Percentiles rank a stretch among this genome's conserved stretches.
phyloP scores from a whole-genome alignment of 31 red algal genomes.

The Odonthalia washingtoniensis region DNA sequence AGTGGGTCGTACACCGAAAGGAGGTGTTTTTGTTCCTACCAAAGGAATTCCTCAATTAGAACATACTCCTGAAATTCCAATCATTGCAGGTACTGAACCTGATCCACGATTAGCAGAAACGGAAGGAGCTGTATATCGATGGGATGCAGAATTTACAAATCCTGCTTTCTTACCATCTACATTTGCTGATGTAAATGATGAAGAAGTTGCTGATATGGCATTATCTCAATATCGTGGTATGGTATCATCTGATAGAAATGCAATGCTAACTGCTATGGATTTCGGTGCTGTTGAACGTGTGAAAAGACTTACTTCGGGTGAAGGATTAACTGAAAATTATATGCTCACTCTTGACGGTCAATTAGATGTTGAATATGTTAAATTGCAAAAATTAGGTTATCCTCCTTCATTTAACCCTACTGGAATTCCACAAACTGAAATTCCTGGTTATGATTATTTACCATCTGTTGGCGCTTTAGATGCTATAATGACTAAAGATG shows the following conservation, averaged over 20 bases:
- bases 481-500: slow-evolving; percentile 34
- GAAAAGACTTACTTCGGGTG: slow-evolving; percentile 44
- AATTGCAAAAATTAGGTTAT: slow-evolving; percentile 59
- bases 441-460: slow-evolving; percentile 66
- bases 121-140: slow-evolving; percentile 66
- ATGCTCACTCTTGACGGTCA: slow-evolving; percentile 66
- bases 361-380: slow-evolving; percentile 57
- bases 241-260: slow-evolving; percentile 13
- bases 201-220: slow-evolving; percentile 63
- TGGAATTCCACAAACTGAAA: slow-evolving; percentile 77
- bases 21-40: slow-evolving; percentile 57
- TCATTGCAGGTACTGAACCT: slow-evolving; percentile 21
- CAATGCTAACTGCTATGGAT: slow-evolving; percentile 52
- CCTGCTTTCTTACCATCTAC: slow-evolving; percentile 57
- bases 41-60: slow-evolving; percentile 73
- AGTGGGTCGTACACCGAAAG: slow-evolving; percentile 78
- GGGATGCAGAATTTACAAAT: slow-evolving; percentile 73
- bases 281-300: slow-evolving; percentile 54
- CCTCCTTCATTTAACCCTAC: slow-evolving; percentile 51
- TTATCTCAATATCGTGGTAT: slow-evolving; percentile 63
- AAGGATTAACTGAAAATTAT: slow-evolving; percentile 65
- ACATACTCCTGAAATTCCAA: slow-evolving; percentile 40
- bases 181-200: slow-evolving; percentile 56
- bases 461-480: slow-evolving; percentile 73
- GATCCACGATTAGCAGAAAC: slow-evolving; percentile 85